Conservation (phyloP, 306 rosid species). For the Casuarina cunninghamiana region DNA sequence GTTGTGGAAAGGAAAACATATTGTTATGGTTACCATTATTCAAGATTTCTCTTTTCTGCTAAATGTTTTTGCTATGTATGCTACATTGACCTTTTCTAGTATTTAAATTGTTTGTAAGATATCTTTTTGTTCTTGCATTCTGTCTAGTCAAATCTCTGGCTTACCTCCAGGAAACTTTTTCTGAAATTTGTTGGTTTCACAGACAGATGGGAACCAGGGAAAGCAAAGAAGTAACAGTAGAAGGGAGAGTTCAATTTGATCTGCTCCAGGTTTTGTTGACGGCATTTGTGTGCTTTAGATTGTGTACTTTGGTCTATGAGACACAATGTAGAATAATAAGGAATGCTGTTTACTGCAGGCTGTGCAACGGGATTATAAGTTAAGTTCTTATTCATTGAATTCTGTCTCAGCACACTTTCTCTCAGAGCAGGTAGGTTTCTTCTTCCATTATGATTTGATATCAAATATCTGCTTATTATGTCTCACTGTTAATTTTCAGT, state of each 20-base stretch:
- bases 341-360: conserved; percentile 47
- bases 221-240: conserved; percentile 88
- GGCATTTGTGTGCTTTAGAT: conserved; percentile 28
- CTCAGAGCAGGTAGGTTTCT: conserved; percentile 76
- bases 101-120: background rate
- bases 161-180: conserved; percentile 8
- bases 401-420: conserved; percentile 97
- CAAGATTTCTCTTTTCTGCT: background rate
- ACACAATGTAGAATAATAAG: conserved; percentile 8
- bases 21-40: background rate
- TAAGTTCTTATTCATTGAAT: conserved; percentile 95
- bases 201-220: conserved; percentile 97
- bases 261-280: conserved; percentile 76
- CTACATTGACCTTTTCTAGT: background rate
- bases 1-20: background rate
- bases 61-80: background rate
- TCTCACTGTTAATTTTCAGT: conserved; percentile 10
- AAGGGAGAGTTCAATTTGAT: conserved; percentile 99
- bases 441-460: conserved; percentile 21
- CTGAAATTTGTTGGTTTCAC: conserved; percentile 35
- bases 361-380: conserved; percentile 89
- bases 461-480: conserved; percentile 17
- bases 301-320: conserved; percentile 14
- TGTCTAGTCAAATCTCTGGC: conserved; percentile 3
- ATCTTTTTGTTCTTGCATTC: conserved; percentile 9